Conservation (phyloP, 257 asterid species). For the Solanum clarkiae region DNA sequence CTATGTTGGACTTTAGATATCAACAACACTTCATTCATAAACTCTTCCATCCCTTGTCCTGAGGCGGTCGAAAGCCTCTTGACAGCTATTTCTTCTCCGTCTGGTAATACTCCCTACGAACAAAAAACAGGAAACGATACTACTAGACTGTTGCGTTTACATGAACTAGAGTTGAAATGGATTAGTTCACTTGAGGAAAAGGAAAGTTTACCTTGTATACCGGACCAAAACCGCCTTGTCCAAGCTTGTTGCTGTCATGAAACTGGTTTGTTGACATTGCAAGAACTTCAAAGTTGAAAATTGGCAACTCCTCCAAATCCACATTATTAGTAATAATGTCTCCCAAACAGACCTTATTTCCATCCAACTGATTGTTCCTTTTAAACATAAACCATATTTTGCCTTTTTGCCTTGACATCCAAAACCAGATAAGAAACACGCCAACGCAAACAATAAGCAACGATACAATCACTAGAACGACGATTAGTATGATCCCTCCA, state of each 20-base stretch:
- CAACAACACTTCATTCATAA: constrained; percentile 44
- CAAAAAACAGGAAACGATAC: neutral
- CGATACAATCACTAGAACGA: constrained; percentile 25
- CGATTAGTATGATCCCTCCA: constrained; percentile 10
- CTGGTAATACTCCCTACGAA: constrained; percentile 31
- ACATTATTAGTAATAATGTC: neutral
- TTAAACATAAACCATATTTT: neutral
- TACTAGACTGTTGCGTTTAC: neutral
- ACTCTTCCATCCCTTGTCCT: constrained; percentile 51
- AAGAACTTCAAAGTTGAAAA: constrained; percentile 31
- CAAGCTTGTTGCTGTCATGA: constrained; percentile 27
- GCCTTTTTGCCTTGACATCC: constrained; percentile 29
- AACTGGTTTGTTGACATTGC: constrained; percentile 34
- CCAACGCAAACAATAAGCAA: neutral
- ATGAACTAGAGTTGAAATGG: neutral
- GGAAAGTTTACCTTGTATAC: constrained; percentile 7
- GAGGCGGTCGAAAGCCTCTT: constrained; percentile 48
- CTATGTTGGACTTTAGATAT: constrained; percentile 52
- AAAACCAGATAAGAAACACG: neutral
- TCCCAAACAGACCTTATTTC: neutral
- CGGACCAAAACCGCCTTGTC: constrained; percentile 63
- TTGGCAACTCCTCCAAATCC: constrained; percentile 22
- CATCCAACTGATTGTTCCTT: neutral
- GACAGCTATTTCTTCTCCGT: constrained; percentile 51
- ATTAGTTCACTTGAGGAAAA: neutral